A percentile compares a stretch with the other conserved stretches of the same genome.
Conservation (phyloP, 257 asterid genomes). For the Primulina huaijiensis region DNA sequence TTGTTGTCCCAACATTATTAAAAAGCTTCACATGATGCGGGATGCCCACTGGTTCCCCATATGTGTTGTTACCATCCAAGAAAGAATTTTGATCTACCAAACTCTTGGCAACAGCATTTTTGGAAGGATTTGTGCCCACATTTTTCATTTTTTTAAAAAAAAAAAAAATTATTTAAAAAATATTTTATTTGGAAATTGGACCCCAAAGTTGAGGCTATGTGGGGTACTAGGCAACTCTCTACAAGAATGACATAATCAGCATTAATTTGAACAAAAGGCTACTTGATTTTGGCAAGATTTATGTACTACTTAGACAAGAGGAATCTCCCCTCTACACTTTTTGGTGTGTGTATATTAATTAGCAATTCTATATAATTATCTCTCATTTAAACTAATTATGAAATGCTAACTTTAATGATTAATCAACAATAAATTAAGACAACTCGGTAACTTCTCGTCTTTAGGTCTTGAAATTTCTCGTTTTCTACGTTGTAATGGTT, state of each 20-base stretch:
- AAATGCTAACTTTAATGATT: too few relatives aligned
- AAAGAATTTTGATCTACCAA: constrained; percentile 16
- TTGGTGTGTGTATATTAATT: neutral
- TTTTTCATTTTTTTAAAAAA: neutral
- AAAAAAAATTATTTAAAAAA: neutral
- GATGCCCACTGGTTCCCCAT: neutral
- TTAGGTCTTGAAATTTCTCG: too few relatives aligned
- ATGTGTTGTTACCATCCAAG: constrained; percentile 2
- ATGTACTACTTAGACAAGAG: constrained; percentile 18
- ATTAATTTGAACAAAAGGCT: constrained; percentile 24
- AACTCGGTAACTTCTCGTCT: too few relatives aligned
- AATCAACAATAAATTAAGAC: too few relatives aligned
- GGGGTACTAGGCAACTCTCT: constrained; percentile 13
- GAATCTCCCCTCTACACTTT: constrained; percentile 8
- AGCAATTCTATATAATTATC: neutral
- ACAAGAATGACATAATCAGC: constrained; percentile 27
- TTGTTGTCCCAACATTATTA: too few relatives aligned
- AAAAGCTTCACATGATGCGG: too few relatives aligned
- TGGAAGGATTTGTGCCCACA: constrained; percentile 20
- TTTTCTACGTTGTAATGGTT: too few relatives aligned
- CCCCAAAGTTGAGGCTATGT: neutral
- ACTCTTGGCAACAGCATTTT: constrained; percentile 27
- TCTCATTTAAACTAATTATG: too few relatives aligned
- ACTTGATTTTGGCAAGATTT: constrained; percentile 33
- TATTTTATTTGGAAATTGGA: constrained; percentile 25